Conservation (phyloP, 192 early-diverging fungal species). For the Podila verticillata region DNA sequence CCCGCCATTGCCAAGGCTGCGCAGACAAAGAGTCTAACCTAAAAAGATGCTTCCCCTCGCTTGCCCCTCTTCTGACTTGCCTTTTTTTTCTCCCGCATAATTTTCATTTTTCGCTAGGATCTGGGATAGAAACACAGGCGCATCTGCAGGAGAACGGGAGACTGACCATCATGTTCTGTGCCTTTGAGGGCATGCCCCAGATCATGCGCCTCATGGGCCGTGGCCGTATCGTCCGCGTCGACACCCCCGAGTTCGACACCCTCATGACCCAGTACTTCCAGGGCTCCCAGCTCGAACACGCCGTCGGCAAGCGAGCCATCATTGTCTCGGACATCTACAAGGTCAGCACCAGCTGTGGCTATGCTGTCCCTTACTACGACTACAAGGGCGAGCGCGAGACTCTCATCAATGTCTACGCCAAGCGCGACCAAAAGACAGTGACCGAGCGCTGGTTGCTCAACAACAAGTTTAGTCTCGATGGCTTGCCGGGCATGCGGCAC, state of each 20-base stretch:
- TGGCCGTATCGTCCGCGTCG: slow-evolving; percentile 59
- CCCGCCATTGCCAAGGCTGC: too few relatives aligned
- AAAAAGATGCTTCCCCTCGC: too few relatives aligned
- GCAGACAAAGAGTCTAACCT: too few relatives aligned
- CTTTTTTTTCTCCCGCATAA: neutral
- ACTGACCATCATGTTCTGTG: slow-evolving; percentile 72
- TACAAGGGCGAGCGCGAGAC: slow-evolving; percentile 60
- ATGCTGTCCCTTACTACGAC: slow-evolving; percentile 67
- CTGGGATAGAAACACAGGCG: slow-evolving; percentile 67
- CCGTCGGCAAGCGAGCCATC: slow-evolving; percentile 60
- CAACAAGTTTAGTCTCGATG: slow-evolving; percentile 67
- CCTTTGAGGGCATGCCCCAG: slow-evolving; percentile 70
- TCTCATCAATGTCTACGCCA: slow-evolving; percentile 52
- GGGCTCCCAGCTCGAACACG: slow-evolving; percentile 36
- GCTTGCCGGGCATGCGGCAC: slow-evolving; percentile 58
- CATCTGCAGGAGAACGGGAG: slow-evolving; percentile 72
- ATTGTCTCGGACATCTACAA: slow-evolving; percentile 62
- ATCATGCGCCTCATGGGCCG: slow-evolving; percentile 71
- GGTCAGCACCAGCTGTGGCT: slow-evolving; percentile 70
- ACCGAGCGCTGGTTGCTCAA: slow-evolving; percentile 46
- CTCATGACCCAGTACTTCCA: slow-evolving; percentile 58
- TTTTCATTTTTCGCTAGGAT: slow-evolving; percentile 17
- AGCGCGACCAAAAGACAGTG: slow-evolving; percentile 45
- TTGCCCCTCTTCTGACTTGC: too few relatives aligned
- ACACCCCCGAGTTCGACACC: slow-evolving; percentile 54